Base-by-base conservation (phyloP, 345 rosid genomes). In the Xanthoceras sorbifolium region DNA sequence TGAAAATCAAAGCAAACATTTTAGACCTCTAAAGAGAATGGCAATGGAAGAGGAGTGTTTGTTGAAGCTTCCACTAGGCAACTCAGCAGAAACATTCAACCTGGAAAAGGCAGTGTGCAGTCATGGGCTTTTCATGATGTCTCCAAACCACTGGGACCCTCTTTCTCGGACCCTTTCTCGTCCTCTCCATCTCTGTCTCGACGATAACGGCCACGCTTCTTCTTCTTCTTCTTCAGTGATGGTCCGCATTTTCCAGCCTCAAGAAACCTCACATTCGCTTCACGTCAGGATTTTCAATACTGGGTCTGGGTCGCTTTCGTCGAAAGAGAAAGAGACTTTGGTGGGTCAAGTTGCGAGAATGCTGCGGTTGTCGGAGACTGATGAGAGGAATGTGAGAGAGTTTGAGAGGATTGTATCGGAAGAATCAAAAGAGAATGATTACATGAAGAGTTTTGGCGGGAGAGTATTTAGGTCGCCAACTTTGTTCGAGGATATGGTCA, bases 381-480 rank as follows among this genome's bases (percentile, higher is more conserved):
- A 86, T 50, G 85, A 82, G 69, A 64, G 64, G 55, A 79, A 60
- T 3, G 85, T 76, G 69, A 82, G 72, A 42, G 82, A 79, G 50
- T 86, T 86, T 74, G 52, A 52, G 55, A 44, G 68, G 65, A 57
- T 83, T 23, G 82, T 77, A 34, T 50, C 65, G n/a, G 61, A 44
- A 31, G 28, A 23, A 31, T 79, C n/a, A 60, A 20, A 72, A 14
- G 20, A 63, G 25, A 0, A 3, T 32, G 4, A 63, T 1, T 22
- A 25, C 31, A 29, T 78, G 60, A 68, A 61, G 71, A 65, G 38
- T 64, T 88, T 84, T 29, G 70, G 85, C 31, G 91, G 91, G 48
- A 88, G 92, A 40, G 86, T 86, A 63, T 88, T 88, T 52, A 64
- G 90, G 76, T 88, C 92, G 3, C 92, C 92, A n/a, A 78, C 87